phyloP scores from a whole-genome alignment of 805 yeast genomes.

The Saccharomycopsis vini region DNA sequence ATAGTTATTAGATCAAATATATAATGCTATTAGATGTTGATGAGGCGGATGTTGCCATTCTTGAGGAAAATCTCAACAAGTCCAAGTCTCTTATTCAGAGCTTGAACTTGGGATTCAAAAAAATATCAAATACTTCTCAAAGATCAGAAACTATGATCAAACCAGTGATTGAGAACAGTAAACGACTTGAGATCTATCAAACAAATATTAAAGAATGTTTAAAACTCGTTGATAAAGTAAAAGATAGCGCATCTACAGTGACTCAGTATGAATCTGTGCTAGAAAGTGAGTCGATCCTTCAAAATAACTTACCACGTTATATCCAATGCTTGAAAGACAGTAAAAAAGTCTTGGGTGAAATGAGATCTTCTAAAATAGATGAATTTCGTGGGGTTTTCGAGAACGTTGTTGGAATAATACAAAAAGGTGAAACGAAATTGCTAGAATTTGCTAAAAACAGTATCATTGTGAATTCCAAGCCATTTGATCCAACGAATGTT shows the following conservation, averaged over 20 bases:
- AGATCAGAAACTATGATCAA: constrained; percentile 55
- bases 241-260: constrained; percentile 42
- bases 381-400: constrained; percentile 62
- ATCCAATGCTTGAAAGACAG: constrained; percentile 19
- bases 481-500: constrained; percentile 38
- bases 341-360: constrained; percentile 19
- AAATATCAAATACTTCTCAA: constrained; percentile 43
- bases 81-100: constrained; percentile 46
- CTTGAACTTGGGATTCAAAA: constrained; percentile 46
- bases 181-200: constrained; percentile 44
- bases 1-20: too few relatives aligned
- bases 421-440: constrained; percentile 47
- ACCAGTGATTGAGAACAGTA: constrained; percentile 62
- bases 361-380: constrained; percentile 25
- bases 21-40: constrained; percentile 47
- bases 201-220: constrained; percentile 49
- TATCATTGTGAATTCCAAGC: constrained; percentile 31
- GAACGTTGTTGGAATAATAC: constrained; percentile 47
- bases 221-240: constrained; percentile 35
- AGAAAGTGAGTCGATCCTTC: constrained; percentile 19
- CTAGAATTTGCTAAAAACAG: constrained; percentile 39
- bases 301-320: constrained; percentile 15
- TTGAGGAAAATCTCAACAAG: constrained; percentile 61
- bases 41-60: constrained; percentile 76
- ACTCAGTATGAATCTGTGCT: constrained; percentile 32